phyloP scores from a whole-genome alignment of 805 yeast species.

The Wickerhamiella galacta region DNA sequence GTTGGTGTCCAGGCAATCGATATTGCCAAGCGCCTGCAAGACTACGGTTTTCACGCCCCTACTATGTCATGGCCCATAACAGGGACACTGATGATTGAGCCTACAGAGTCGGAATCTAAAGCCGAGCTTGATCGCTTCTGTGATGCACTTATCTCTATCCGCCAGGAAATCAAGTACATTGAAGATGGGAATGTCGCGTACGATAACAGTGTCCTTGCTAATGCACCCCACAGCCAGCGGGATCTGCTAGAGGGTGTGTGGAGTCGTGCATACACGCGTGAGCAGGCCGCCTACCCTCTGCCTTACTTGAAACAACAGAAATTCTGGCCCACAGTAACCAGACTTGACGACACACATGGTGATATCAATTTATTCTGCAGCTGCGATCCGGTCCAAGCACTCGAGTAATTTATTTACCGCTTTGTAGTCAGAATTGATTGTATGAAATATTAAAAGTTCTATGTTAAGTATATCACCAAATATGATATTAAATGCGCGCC shows the following conservation, averaged over 20 bases:
- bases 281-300: slow-evolving; percentile 84
- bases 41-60: slow-evolving; percentile 97
- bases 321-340: slow-evolving; percentile 90
- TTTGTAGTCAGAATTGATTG: too few species aligned
- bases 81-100: slow-evolving; percentile 94
- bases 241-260: slow-evolving; percentile 63
- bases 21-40: slow-evolving; percentile 91
- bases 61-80: slow-evolving; percentile 98
- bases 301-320: slow-evolving; percentile 56
- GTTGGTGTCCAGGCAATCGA: slow-evolving; percentile 86
- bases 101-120: slow-evolving; percentile 86
- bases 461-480: too few species aligned
- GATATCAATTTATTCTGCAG: slow-evolving; percentile 86
- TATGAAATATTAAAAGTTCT: too few species aligned
- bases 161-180: slow-evolving; percentile 61
- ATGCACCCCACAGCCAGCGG: slow-evolving; percentile 80
- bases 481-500: too few species aligned
- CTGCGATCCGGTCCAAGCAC: slow-evolving; percentile 35
- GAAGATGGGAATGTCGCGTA: slow-evolving; percentile 53
- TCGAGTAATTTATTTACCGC: too few species aligned
- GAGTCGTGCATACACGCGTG: slow-evolving; percentile 83
- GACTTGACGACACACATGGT: slow-evolving; percentile 90
- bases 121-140: slow-evolving; percentile 83
- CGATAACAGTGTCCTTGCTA: slow-evolving; percentile 44
- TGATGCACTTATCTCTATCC: slow-evolving; percentile 69